Percentiles rank a stretch among this genome's conserved stretches.
phyloP scores from a whole-genome alignment of 805 yeast genomes.

The Wickerhamiella sergipiensis region DNA sequence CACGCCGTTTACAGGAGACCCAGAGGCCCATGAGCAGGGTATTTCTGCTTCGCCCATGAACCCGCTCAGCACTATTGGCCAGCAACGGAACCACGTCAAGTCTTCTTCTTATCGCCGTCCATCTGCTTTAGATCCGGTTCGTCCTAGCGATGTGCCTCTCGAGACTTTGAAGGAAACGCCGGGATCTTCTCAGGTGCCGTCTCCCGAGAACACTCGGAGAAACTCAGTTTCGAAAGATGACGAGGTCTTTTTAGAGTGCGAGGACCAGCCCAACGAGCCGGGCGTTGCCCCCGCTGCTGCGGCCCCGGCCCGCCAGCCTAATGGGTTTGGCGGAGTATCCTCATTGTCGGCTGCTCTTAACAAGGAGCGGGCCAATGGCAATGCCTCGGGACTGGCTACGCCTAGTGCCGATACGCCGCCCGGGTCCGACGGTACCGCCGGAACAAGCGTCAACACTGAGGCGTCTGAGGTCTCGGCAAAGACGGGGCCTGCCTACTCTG shows the following conservation, averaged over 20 bases:
- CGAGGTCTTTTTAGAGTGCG: background rate
- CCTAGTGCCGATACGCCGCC: background rate
- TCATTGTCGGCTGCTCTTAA: background rate
- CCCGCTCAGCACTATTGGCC: background rate
- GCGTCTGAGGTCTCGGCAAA: background rate
- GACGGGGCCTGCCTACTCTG: background rate
- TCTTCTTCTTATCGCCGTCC: background rate
- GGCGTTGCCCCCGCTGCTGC: background rate
- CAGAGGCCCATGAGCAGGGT: slow-evolving; percentile 2
- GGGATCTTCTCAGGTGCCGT: background rate
- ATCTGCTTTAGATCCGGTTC: background rate
- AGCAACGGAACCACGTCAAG: background rate
- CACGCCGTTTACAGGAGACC: slow-evolving; percentile 13
- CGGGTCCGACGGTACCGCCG: background rate
- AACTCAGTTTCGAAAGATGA: background rate
- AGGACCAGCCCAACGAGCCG: background rate
- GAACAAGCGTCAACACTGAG: background rate
- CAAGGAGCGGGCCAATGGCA: background rate
- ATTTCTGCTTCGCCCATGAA: background rate
- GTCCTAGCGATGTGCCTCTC: background rate
- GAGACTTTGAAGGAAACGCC: background rate
- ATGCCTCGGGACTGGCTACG: background rate
- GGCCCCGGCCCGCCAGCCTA: background rate
- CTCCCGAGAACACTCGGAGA: background rate
- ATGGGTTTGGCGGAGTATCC: background rate